phyloP scores from a whole-genome alignment of 1,139 yeast species.

The Yamadazyma trypodendri region DNA sequence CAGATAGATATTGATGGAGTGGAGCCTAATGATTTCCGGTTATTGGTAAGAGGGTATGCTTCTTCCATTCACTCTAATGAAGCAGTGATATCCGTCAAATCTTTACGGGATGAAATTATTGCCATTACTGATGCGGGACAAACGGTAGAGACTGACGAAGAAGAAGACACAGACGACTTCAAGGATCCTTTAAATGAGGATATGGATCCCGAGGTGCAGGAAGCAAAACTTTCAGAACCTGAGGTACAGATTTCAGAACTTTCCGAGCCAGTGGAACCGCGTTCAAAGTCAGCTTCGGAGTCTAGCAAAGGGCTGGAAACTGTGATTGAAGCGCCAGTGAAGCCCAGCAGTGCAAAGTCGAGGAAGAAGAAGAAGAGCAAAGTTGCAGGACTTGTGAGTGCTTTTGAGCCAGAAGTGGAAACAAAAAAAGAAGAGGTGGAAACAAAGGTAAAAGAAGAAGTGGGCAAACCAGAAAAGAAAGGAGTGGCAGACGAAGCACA shows the following conservation, averaged over 20 bases:
- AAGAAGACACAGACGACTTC: background rate
- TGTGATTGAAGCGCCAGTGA: background rate
- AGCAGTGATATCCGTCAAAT: background rate
- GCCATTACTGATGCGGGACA: background rate
- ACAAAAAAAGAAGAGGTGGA: background rate
- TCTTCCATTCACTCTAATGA: slow-evolving; percentile 1
- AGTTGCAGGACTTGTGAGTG: slow-evolving; percentile 10
- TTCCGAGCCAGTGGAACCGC: slow-evolving; percentile 1
- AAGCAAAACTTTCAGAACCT: background rate
- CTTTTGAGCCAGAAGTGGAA: slow-evolving; percentile 6
- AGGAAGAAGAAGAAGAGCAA: slow-evolving; percentile 11
- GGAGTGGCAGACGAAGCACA: slow-evolving; percentile 3
- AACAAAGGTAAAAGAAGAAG: too few relatives aligned
- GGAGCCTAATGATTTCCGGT: slow-evolving; percentile 22
- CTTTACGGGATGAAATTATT: background rate
- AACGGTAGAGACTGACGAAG: slow-evolving; percentile 2
- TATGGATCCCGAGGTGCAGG: background rate
- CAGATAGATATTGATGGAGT: slow-evolving; percentile 32
- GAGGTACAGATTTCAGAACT: too few relatives aligned
- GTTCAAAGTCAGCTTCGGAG: slow-evolving; percentile 4
- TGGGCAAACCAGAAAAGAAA: too few relatives aligned
- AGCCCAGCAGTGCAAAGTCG: slow-evolving; percentile 1
- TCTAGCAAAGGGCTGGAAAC: background rate
- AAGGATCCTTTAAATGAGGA: background rate
- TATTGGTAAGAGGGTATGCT: slow-evolving; percentile 7